These are phyloP conservation scores for Apiospora rasikravindrae DNA, from an alignment of 2,329 filamentous ascomycete species.

Conservation along the genomic window DNA sequence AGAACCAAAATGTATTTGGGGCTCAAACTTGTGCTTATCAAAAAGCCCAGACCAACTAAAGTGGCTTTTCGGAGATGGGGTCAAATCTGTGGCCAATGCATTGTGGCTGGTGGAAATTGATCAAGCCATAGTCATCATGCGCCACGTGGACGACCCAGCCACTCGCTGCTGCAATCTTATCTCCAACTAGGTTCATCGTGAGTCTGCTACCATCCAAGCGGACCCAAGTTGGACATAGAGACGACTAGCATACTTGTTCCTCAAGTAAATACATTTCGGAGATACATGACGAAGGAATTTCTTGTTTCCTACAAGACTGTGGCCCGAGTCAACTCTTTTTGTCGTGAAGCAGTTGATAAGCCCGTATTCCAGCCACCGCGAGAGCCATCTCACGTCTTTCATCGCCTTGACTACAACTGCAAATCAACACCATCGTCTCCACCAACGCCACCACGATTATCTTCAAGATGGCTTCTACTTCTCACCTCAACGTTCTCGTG, in stretches of 20 bases:
- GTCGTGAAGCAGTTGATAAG: not conserved
- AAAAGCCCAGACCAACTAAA: not conserved
- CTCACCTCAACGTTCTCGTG: constrained; percentile 78
- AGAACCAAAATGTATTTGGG: constrained; percentile 15
- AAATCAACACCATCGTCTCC: not conserved
- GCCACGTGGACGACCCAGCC: not conserved
- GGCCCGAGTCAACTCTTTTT: not conserved
- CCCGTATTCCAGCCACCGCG: not conserved
- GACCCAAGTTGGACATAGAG: not conserved
- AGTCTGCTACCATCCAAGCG: not conserved
- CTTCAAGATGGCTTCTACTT: constrained; percentile 55
- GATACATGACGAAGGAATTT: not conserved
- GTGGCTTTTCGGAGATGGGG: not conserved
- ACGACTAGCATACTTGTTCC: not conserved
- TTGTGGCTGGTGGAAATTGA: not conserved
- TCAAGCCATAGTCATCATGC: not conserved
- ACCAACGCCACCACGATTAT: not conserved
- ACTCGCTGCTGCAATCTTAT: constrained; percentile 3
- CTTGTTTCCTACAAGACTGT: not conserved
- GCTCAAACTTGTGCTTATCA: constrained; percentile 17
- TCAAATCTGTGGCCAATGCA: not conserved
- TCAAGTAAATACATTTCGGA: not conserved
- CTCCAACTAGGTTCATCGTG: constrained; percentile 23
- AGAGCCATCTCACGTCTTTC: not conserved
- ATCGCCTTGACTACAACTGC: not conserved